These are phyloP conservation scores for Pilasporangium apinafurcum DNA, from an alignment of 352 stramenopile genomes.

Conservation along the genomic window DNA sequence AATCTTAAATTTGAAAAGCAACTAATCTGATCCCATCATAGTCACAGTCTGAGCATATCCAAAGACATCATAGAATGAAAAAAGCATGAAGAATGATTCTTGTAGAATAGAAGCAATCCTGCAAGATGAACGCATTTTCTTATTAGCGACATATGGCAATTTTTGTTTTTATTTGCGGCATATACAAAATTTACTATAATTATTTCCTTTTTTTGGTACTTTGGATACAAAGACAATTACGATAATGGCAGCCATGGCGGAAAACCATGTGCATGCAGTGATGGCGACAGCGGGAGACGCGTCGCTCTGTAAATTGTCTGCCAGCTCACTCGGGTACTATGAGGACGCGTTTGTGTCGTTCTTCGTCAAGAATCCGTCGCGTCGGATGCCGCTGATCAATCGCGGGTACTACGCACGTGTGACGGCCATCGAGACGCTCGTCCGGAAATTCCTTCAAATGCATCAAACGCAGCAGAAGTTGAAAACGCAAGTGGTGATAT, in stretches of 20 bases:
- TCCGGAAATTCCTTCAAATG: slow-evolving; percentile 51
- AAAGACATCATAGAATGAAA: background rate
- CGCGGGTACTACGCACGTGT: slow-evolving; percentile 86
- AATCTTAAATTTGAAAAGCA: background rate
- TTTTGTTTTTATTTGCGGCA: too few species aligned
- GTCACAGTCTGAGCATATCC: background rate
- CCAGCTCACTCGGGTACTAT: slow-evolving; percentile 68
- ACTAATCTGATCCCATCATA: slow-evolving; percentile 1
- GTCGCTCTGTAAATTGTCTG: slow-evolving; percentile 84
- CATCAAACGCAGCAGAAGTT: background rate
- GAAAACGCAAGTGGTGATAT: slow-evolving; percentile 74
- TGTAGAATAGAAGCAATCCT: too few species aligned
- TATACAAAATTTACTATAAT: too few species aligned
- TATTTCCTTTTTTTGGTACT: too few species aligned
- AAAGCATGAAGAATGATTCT: background rate
- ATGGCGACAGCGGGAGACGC: slow-evolving; percentile 79
- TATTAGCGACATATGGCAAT: too few species aligned
- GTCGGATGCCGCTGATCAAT: slow-evolving; percentile 87
- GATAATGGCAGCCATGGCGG: background rate
- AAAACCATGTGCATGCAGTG: slow-evolving; percentile 60
- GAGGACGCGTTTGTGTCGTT: slow-evolving; percentile 69
- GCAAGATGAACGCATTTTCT: too few species aligned
- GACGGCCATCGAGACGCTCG: slow-evolving; percentile 55
- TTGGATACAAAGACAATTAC: too few species aligned
- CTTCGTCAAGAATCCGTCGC: slow-evolving; percentile 79